Evolutionary conservation across 192 early-diverging fungal species (phyloP), one percentile per base, ranked within the genome.

Genomic region (Geranomyces variabilis): DNA sequence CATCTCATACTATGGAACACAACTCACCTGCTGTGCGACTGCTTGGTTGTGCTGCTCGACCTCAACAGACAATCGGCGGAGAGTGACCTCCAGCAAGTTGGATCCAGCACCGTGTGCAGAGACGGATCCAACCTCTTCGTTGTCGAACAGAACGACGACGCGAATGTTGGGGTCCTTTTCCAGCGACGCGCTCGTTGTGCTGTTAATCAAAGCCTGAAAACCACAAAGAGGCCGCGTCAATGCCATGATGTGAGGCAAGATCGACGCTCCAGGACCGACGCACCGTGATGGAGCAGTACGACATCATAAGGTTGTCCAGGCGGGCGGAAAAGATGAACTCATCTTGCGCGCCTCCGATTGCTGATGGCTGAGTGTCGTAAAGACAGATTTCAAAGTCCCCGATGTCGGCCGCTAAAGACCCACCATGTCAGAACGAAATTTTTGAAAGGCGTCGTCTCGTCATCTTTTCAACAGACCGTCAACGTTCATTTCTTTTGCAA

Each of bases 331-430:
- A 95, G 67, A 99, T 91, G 66, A 93, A 98, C 82, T 99, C 96
- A 63, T 95, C 86, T 82, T 87, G 85, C 31, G 90, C 86, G 7
- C 97, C 97, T 63, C 97, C 97, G 55, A 98, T 90, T 19, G 87
- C 79, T 17, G 96, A 89, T 60, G 90, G 86, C 64, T 98, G 93
- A 24, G 93, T 96, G 77, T 99, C 97, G 73, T 92, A 99, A 46
- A 99, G 84, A 77, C 95, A 96, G 30, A 99, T 86, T 77, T 99
- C 97, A 85, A 99, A 96, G 81, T 99, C 97, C 36, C 87, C 78
- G 66, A 99, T 95, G 70, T 94, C 82, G 0, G 79, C 82, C 21
- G 85, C 91, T 86, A 45, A 19, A 57, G 9, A 28, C 24, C 46
- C 44, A 45, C 15, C 1, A 8, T 53, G 51, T n/a, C 19, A 53